Evolutionary conservation across 1,284 basidiomycete species (phyloP), one percentile per base, ranked within the genome.

Genomic region (Tremellales sp.): DNA sequence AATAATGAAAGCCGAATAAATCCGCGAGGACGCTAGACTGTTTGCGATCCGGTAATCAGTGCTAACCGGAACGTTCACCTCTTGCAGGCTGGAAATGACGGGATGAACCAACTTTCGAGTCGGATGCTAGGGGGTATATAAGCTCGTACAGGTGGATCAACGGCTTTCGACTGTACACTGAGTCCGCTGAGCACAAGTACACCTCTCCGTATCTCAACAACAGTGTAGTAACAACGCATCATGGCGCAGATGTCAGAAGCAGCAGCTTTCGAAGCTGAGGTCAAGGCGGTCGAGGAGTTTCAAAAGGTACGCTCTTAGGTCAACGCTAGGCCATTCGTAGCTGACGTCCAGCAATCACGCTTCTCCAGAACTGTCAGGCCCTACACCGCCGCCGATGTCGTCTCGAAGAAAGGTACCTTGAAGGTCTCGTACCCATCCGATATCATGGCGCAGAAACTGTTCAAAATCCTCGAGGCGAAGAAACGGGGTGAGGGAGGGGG

Each of bases 381-480:
- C 3, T 98, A 97, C 78, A 87, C 88, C 40, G 89, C 94, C 26
- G 85, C 84, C 31, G 85, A 96, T 61, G 93, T 97, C 60, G 92
- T 97, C 58, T 82, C 87, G 42, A 97, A 97, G 78, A 83, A 93
- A 29, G 94, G 96, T 26, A 92, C 89, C 3, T 75, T 98, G 53
- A 80, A 80, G 27, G 85, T 92, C 60, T 77, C 82, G 43, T 98
- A 97, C 76, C 87, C 93, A 11, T 93, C 92, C 43, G 81, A 91
- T 67, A 65, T 84, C 2, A 82, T 83, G 71, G 93, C 80, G 56
- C 88, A 93, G 80, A 98, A 98, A 76, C 82, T 97, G 39, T 96
- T 82, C 80, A 73, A 67, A 57, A 64, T 71, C 46, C 70, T 77
- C 47, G 73, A 75, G 52, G 53, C 70, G 41, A 75, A 76, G 58